A percentile compares a stretch with the other conserved stretches of the same genome.
phyloP scores from a whole-genome alignment of 1,284 basidiomycete species.

The Trametes pubescens region DNA sequence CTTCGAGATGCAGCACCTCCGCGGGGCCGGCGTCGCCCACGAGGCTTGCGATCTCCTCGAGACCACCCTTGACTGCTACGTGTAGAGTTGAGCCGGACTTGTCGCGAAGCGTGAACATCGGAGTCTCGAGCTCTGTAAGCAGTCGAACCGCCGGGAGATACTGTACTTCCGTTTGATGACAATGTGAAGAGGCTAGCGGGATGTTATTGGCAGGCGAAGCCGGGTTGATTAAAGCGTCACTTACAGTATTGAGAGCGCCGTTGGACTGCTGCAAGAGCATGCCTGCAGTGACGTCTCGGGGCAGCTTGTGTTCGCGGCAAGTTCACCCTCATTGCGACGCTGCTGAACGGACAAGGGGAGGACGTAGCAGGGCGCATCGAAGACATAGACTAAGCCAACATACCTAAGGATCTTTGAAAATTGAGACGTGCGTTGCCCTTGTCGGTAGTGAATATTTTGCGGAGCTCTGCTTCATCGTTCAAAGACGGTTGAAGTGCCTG shows the following conservation, averaged over 20 bases:
- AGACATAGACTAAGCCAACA: conserved; percentile 66
- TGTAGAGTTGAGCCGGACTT: conserved; percentile 57
- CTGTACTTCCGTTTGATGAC: conserved; percentile 47
- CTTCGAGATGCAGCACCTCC: conserved; percentile 54
- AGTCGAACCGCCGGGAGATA: conserved; percentile 40
- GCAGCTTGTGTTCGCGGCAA: conserved; percentile 56
- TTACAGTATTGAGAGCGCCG: conserved; percentile 53
- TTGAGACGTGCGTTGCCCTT: conserved; percentile 51
- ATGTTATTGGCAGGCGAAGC: background rate
- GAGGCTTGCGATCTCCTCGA: conserved; percentile 45
- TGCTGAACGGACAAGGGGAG: conserved; percentile 41
- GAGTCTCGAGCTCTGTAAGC: conserved; percentile 47
- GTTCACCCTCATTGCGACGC: conserved; percentile 45
- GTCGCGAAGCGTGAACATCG: conserved; percentile 49
- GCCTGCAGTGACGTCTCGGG: conserved; percentile 51
- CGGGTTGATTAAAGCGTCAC: conserved; percentile 21
- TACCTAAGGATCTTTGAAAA: conserved; percentile 56
- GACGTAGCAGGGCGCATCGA: conserved; percentile 52
- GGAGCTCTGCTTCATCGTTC: conserved; percentile 60
- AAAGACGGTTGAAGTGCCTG: conserved; percentile 55
- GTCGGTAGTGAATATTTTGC: conserved; percentile 63
- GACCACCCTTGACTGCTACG: conserved; percentile 47
- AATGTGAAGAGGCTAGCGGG: conserved; percentile 56
- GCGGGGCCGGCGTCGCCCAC: conserved; percentile 49
- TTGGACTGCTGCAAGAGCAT: conserved; percentile 57